These are phyloP conservation scores for Didymella sp. DNA, from an alignment of 2,329 filamentous ascomycete genomes.

Conservation along the genomic window DNA sequence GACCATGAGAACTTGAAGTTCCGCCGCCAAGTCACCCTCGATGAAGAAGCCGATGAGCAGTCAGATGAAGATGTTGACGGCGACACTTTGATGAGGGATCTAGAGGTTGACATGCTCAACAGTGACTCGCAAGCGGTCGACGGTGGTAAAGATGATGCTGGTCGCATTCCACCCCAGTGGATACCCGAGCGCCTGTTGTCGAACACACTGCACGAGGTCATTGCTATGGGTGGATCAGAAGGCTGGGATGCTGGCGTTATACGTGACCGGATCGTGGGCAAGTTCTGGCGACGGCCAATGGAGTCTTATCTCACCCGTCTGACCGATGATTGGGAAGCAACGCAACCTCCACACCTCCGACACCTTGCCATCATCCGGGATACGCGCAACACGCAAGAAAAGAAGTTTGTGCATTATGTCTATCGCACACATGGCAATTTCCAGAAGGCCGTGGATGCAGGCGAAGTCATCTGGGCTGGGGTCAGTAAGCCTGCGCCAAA, in stretches of 20 bases:
- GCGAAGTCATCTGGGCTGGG: conserved; percentile 62
- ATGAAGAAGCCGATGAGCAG: conserved; percentile 28
- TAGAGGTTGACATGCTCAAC: conserved; percentile 42
- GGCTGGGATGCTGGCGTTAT: conserved; percentile 59
- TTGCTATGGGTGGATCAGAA: conserved; percentile 54
- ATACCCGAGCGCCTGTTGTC: conserved; percentile 59
- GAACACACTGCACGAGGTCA: conserved; percentile 61
- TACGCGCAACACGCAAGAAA: conserved; percentile 56
- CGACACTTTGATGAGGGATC: conserved; percentile 40
- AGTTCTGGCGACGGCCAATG: conserved; percentile 61
- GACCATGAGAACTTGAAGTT: conserved; percentile 46
- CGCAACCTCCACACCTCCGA: conserved; percentile 64
- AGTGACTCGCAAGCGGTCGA: conserved; percentile 29
- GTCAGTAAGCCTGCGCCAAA: conserved; percentile 49
- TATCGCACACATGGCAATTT: conserved; percentile 64
- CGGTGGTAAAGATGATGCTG: conserved; percentile 27
- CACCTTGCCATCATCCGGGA: conserved; percentile 65
- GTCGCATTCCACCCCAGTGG: conserved; percentile 60
- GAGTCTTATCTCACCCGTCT: conserved; percentile 62
- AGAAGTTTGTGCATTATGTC: conserved; percentile 56
- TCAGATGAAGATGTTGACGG: conserved; percentile 43
- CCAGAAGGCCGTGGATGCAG: conserved; percentile 59
- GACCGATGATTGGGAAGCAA: conserved; percentile 63
- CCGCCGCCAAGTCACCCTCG: conserved; percentile 26
- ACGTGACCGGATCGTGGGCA: conserved; percentile 53